Percentiles rank a stretch among this genome's conserved stretches.
Evolutionary conservation across 1,139 yeast species (phyloP).

Genomic region (Hyphopichia pseudoburtonii): DNA sequence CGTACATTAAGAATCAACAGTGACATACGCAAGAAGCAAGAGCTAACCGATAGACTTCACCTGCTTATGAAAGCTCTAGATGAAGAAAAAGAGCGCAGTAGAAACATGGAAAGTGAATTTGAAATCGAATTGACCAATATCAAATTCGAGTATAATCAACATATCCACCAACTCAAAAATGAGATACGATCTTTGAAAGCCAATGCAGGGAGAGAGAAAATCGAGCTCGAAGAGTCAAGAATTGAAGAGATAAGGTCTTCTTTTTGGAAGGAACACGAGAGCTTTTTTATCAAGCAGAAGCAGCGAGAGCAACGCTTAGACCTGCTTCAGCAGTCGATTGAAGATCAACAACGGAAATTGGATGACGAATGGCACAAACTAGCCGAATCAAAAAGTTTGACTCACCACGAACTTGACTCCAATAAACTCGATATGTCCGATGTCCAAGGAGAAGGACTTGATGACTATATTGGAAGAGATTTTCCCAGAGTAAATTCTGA

Average conservation of each 20-base stretch:
- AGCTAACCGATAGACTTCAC: background rate
- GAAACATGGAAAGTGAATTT: background rate
- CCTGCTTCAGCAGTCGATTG: slow-evolving; percentile 2
- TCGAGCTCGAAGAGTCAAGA: slow-evolving; percentile 6
- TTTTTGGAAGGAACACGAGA: slow-evolving; percentile 8
- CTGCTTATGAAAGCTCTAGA: background rate
- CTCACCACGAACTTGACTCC: too few species aligned
- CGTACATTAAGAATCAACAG: slow-evolving; percentile 2
- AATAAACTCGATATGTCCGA: too few species aligned
- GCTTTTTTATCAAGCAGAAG: slow-evolving; percentile 7
- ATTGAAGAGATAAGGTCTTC: slow-evolving; percentile 7
- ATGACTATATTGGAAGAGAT: too few species aligned
- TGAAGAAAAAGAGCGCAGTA: background rate
- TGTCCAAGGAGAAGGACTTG: too few species aligned
- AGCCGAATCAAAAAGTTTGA: too few species aligned
- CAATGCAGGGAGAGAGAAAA: background rate
- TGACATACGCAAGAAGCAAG: slow-evolving; percentile 3
- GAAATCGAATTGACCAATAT: background rate
- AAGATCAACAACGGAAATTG: slow-evolving; percentile 2
- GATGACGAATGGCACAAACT: too few species aligned
- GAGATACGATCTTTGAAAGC: background rate
- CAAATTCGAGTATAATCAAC: background rate
- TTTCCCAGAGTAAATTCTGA: too few species aligned
- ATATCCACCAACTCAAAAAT: background rate
- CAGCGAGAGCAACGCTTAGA: slow-evolving; percentile 6